Evolutionary conservation across 2,329 filamentous ascomycete species (phyloP).

Genomic region (Tympanopsis confertula): DNA sequence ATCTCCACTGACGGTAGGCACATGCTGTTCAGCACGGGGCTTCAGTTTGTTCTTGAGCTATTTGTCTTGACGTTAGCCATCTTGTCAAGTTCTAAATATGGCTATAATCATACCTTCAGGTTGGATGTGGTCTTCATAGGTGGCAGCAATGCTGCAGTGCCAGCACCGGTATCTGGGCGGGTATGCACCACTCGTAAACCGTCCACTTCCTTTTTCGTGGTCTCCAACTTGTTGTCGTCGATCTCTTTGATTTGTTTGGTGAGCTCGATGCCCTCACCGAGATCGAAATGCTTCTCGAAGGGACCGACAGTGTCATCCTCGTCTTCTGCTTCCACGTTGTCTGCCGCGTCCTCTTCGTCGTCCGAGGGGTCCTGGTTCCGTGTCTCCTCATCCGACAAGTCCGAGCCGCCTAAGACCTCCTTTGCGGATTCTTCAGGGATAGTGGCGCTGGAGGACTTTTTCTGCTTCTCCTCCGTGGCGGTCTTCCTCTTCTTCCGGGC

Average conservation of each 20-base stretch:
- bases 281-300: constrained; percentile 71
- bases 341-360: constrained; percentile 27
- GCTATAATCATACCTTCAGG: constrained; percentile 23
- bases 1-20: constrained; percentile 44
- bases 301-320: constrained; percentile 37
- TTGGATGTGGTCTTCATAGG: constrained; percentile 25
- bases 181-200: background rate
- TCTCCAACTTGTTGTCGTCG: constrained; percentile 36
- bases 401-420: no score
- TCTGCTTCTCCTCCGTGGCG: background rate
- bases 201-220: constrained; percentile 21
- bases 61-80: no score
- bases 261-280: constrained; percentile 50
- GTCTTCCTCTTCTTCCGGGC: constrained; percentile 1
- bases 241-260: constrained; percentile 37
- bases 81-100: no score
- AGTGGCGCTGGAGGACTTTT: no score
- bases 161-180: background rate
- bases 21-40: constrained; percentile 37
- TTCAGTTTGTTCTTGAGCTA: constrained; percentile 59
- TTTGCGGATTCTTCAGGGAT: no score
- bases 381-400: background rate
- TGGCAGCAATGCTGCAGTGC: constrained; percentile 11
- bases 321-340: constrained; percentile 26
- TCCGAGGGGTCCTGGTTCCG: constrained; percentile 24